A percentile compares a stretch with the other conserved stretches of the same genome.
Conservation (phyloP, 1,139 yeast species). For the Yamadazyma blattariae region DNA sequence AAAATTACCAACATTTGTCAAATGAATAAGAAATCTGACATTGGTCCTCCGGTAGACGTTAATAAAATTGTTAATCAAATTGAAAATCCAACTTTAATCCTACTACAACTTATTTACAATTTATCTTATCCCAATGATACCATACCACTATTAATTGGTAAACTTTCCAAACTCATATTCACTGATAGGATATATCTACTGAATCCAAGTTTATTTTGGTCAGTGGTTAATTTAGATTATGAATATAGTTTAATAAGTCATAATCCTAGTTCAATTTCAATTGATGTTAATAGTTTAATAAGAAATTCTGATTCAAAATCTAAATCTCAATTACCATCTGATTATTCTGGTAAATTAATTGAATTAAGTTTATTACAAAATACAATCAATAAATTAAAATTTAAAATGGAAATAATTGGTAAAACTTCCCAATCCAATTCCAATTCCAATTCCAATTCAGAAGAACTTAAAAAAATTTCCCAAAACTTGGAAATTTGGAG, state of each 20-base stretch:
- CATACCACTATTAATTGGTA: too few species aligned
- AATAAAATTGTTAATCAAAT: too few species aligned
- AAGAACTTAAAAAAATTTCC: slow-evolving; percentile 4
- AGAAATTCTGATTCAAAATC: slow-evolving; percentile 19
- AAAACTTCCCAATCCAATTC: too few species aligned
- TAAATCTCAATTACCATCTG: not conserved
- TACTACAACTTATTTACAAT: too few species aligned
- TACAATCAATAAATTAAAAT: slow-evolving; percentile 14
- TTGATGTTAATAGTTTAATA: slow-evolving; percentile 10
- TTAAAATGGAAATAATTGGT: not conserved
- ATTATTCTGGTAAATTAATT: slow-evolving; percentile 2
- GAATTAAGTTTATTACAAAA: slow-evolving; percentile 13
- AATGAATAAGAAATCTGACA: too few species aligned
- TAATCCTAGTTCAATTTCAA: slow-evolving; percentile 36
- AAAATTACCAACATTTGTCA: too few species aligned
- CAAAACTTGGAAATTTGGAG: slow-evolving; percentile 36
- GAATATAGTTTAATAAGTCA: slow-evolving; percentile 32
- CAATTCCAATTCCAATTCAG: too few species aligned
- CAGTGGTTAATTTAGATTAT: slow-evolving; percentile 38
- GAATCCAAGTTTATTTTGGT: slow-evolving; percentile 27
- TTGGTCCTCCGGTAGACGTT: too few species aligned
- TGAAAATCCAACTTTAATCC: too few species aligned
- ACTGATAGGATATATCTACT: too few species aligned
- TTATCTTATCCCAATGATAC: too few species aligned
- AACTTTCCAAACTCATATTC: too few species aligned